Base-by-base conservation (phyloP, 2,329 filamentous ascomycete species). In the Fusarium albosuccineum region DNA sequence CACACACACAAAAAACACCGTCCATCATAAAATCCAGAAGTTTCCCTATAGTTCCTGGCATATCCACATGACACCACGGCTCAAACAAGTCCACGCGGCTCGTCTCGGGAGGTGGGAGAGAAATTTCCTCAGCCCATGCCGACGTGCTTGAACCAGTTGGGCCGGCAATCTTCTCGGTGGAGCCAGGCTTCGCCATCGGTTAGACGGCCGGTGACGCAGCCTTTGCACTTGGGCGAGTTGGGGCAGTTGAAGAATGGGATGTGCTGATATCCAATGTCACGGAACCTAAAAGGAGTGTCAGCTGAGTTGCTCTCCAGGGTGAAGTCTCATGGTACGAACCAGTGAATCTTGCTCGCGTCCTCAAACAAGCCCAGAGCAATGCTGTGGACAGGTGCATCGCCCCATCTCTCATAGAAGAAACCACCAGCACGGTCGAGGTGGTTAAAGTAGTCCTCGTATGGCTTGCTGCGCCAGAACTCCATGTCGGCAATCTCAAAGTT, bases 171-270 rank as follows among this genome's bases (percentile, higher is more conserved):
- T 78, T 99, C 96, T 75, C 91, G 90, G 73, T 94, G 88, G 45
- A 99, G 82, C 85, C 89, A 97, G 30, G 89, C 82, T 74, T 94
- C 94, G 66, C 96, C 96, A 69, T 97, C 94, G 27, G 93, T 97
- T 74, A 97, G 92, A 61, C 91, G 88, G 50, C 95, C 96, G 1
- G 92, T 88, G n/a, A 90, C 86, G 77, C 95, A 98, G 69, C 92
- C 93, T 70, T 87, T 91, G 78, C 95, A 98, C 80, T 98, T 98
- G 50, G 93, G 92, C 54, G 92, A 97, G 81, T 97, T 98, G 66
- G 96, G 96, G 77, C 96, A 99, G 82, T 99, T 99, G 86, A 97
- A 97, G 82, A 97, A 99, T 45, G 96, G 96, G 55, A 98, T 94
- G 73, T 99, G 96, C 75, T 97, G 94, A 82, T 99, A 99, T 60